Evolutionary conservation across 306 rosid species (phyloP).

Genomic region (Glycyrrhiza uralensis): DNA sequence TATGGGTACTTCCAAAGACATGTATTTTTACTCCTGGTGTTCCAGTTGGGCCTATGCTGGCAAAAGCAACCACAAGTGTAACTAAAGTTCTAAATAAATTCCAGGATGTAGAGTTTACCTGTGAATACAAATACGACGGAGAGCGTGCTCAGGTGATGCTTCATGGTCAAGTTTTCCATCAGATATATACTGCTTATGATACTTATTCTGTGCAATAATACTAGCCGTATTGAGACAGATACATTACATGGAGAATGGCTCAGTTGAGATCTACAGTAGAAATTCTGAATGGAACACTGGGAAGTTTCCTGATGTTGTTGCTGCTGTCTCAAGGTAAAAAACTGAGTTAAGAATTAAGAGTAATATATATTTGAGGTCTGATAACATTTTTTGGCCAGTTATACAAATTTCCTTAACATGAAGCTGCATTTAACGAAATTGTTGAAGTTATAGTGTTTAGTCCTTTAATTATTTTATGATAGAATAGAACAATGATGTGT

Average conservation of each 20-base stretch:
- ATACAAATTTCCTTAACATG: not conserved
- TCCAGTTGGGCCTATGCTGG: slow-evolving; percentile 93
- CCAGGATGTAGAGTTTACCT: slow-evolving; percentile 82
- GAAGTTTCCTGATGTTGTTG: slow-evolving; percentile 81
- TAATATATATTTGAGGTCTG: not conserved
- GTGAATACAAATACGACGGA: slow-evolving; percentile 95
- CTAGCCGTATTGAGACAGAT: slow-evolving; percentile 47
- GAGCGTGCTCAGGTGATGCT: slow-evolving; percentile 93
- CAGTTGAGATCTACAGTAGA: slow-evolving; percentile 88
- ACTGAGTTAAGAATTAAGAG: not conserved
- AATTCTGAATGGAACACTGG: slow-evolving; percentile 83
- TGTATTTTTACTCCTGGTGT: slow-evolving; percentile 84
- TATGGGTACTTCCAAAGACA: slow-evolving; percentile 68
- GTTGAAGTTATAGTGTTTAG: not conserved
- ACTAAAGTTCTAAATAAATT: slow-evolving; percentile 76
- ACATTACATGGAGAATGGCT: slow-evolving; percentile 78
- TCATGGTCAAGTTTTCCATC: slow-evolving; percentile 3
- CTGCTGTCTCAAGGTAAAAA: slow-evolving; percentile 63
- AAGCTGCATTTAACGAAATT: not conserved
- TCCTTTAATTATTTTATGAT: not conserved
- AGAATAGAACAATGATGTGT: not conserved
- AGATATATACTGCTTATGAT: not conserved
- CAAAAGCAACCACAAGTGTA: slow-evolving; percentile 81
- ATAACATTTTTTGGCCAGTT: not conserved
- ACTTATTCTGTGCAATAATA: slow-evolving; percentile 17